Conservation (phyloP, 768 basidiomycete species). For the Leucocoprinus birnbaumii region DNA sequence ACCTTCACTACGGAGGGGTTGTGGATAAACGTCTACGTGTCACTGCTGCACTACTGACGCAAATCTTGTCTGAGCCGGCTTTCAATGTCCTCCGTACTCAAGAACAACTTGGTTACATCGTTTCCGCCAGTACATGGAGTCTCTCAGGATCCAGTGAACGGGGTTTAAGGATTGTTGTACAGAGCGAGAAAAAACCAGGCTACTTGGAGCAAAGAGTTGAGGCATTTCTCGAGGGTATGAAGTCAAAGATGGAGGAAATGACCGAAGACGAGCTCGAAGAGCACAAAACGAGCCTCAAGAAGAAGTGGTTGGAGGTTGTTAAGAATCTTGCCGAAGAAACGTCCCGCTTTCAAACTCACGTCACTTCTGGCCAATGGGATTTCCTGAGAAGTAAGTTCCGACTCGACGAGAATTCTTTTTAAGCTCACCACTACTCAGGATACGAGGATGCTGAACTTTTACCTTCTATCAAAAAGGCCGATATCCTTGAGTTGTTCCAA, state of each 20-base stretch:
- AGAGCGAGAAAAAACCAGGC: slow-evolving; percentile 78
- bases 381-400: slow-evolving; percentile 73
- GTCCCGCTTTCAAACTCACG: slow-evolving; percentile 61
- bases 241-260: slow-evolving; percentile 66
- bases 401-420: slow-evolving; percentile 5
- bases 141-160: slow-evolving; percentile 64
- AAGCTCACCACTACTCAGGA: slow-evolving; percentile 38
- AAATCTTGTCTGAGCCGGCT: slow-evolving; percentile 87
- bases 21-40: slow-evolving; percentile 65
- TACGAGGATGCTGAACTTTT: slow-evolving; percentile 70
- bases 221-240: slow-evolving; percentile 79
- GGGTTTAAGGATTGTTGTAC: slow-evolving; percentile 82
- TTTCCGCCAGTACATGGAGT: slow-evolving; percentile 56
- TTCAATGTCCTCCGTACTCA: slow-evolving; percentile 91
- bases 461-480: slow-evolving; percentile 64
- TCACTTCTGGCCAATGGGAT: slow-evolving; percentile 81
- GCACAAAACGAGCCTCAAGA: slow-evolving; percentile 75
- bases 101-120: slow-evolving; percentile 95
- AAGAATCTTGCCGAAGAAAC: slow-evolving; percentile 89
- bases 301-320: slow-evolving; percentile 78
- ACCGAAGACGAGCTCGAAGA: slow-evolving; percentile 67
- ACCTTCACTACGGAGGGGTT: slow-evolving; percentile 72
- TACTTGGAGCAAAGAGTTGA: slow-evolving; percentile 90
- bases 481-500: slow-evolving; percentile 71
- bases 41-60: slow-evolving; percentile 66